These are phyloP conservation scores for Triticum monococcum DNA, from an alignment of 176 grass and related monocot species.

Conservation along the genomic window DNA sequence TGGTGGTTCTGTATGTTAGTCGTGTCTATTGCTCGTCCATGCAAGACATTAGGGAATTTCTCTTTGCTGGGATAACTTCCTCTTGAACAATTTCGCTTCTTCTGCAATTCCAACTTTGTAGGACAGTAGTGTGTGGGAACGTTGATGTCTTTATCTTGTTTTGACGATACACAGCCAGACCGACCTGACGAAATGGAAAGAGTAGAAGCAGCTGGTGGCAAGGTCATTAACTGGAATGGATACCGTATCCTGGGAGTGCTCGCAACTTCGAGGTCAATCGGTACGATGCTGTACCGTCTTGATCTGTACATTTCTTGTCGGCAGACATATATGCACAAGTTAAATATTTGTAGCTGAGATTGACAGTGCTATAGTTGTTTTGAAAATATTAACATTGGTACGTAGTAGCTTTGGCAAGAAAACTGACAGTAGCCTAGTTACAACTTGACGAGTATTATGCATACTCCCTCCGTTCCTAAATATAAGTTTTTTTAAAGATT, in stretches of 20 bases:
- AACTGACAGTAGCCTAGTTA: background rate
- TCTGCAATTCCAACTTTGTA: background rate
- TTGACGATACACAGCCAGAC: constrained; percentile 62
- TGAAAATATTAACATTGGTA: background rate
- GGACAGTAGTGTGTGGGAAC: background rate
- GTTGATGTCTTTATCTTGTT: constrained; percentile 26
- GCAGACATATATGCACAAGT: background rate
- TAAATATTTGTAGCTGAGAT: background rate
- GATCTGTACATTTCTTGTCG: background rate
- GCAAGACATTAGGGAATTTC: background rate
- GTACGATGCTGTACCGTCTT: constrained; percentile 37
- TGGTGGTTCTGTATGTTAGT: background rate
- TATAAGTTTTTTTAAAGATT: too few relatives aligned
- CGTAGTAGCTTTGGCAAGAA: background rate
- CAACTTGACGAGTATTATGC: background rate
- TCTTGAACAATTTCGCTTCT: background rate
- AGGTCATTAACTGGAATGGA: constrained; percentile 82
- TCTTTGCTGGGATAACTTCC: background rate
- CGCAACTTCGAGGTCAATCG: constrained; percentile 85
- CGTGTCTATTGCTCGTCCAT: background rate
- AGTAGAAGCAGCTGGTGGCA: constrained; percentile 76
- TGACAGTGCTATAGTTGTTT: background rate
- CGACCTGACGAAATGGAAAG: constrained; percentile 78
- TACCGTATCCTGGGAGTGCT: constrained; percentile 73
- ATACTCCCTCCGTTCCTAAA: too few relatives aligned